Evolutionary conservation across 176 grass and related monocot genomes (phyloP), one percentile per base, ranked within the genome.

Genomic region (Neostapfia colusana): DNA sequence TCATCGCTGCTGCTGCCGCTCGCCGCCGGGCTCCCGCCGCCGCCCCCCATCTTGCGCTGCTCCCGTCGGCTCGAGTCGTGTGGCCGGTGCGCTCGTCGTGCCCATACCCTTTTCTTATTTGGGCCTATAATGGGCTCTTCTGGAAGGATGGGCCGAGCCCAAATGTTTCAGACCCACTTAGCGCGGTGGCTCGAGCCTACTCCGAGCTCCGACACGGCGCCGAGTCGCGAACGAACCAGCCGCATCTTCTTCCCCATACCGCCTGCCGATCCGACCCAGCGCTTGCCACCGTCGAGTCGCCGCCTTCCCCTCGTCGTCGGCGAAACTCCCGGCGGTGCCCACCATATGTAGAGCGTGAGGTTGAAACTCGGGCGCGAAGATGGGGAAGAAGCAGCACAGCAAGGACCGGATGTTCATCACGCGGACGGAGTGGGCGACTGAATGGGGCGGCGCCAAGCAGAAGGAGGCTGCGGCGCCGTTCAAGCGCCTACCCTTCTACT

Each of bases 371-470:
- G 25, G 6, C 0, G 24, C 64, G 20, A 67, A 92, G 79, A 97
- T 97, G 95, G 95, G 95, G 82, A 97, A 97, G 91, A 97, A 97
- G 79, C 95, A 97, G 77, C 95, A 97, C 46, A 97, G 95, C 87
- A 97, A 97, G 82, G 95, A 97, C 65, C 86, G 95, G 18, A 97
- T 97, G 95, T 97, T 88, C 89, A 97, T 97, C 60, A 97, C 95
- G 35, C 64, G 75, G 76, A 97, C 95, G 34, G 93, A 97, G 79
- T 97, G 93, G 93, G 90, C 90, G 50, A 97, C 93, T 9, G 95
- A 97, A 80, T 97, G 95, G 91, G 95, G 95, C 67, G 95, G 95
- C 73, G 95, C 95, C 66, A 97, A 93, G 67, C 54, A 92, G 62
- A 97, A 93, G 80, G 91, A 92, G 27, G 69, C 70, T 23, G 78